Evolutionary conservation across 176 grass and related monocot genomes (phyloP).

Genomic region (Carex littledalei): DNA sequence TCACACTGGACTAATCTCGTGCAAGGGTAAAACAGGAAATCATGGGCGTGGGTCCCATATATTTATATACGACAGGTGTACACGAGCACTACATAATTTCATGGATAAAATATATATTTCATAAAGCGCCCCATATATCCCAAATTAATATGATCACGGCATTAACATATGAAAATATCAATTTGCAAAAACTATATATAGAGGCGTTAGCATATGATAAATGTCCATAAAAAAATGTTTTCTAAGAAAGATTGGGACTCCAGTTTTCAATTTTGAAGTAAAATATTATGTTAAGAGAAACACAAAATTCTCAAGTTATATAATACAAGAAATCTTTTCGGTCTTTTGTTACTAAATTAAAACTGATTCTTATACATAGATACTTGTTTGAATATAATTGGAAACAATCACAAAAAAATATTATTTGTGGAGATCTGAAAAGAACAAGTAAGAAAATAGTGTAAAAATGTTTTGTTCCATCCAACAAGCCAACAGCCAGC

Average conservation of each 20-base stretch:
- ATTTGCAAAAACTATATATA: neutral
- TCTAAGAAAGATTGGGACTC: no score
- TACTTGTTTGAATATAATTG: neutral
- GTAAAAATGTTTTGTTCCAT: neutral
- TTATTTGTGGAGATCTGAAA: neutral
- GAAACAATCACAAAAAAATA: neutral
- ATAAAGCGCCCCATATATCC: neutral
- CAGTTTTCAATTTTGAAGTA: no score
- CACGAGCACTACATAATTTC: neutral
- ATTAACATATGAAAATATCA: neutral
- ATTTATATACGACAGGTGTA: neutral
- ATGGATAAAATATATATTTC: neutral
- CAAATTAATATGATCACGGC: neutral
- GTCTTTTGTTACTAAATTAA: no score
- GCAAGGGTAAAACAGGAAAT: neutral
- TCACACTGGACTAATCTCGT: neutral
- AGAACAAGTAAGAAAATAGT: neutral
- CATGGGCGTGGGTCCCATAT: neutral
- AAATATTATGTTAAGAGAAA: no score
- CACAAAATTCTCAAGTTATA: no score
- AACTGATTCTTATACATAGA: no score
- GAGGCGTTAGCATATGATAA: no score
- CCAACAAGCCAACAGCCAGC: neutral
- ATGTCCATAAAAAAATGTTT: no score
- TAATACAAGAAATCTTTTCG: no score